Conservation (phyloP, 306 rosid species). For the Luffa aegyptiaca region DNA sequence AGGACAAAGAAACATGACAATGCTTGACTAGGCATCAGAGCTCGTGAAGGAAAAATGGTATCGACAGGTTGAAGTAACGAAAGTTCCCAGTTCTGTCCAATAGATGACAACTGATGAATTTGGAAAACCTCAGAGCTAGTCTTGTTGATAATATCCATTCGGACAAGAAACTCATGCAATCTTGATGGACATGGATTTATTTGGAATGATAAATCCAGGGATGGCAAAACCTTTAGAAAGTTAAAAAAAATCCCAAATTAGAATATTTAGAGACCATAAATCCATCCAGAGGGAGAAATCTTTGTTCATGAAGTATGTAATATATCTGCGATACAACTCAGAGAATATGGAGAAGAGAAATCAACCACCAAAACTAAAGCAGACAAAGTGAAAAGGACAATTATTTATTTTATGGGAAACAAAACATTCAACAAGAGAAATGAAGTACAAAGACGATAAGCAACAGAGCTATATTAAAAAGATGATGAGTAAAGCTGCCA, state of each 20-base stretch:
- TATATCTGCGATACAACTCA: not conserved
- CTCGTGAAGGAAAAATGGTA: constrained; percentile 54
- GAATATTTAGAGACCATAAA: not conserved
- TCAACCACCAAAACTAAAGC: not conserved
- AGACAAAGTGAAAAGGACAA: not conserved
- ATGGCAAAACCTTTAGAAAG: constrained; percentile 59
- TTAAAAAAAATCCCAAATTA: not conserved
- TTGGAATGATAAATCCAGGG: constrained; percentile 79
- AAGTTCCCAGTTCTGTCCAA: constrained; percentile 70
- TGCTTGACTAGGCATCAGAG: constrained; percentile 71
- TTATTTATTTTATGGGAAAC: not conserved
- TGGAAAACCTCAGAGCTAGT: constrained; percentile 68
- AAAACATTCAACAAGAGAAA: not conserved
- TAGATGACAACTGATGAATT: constrained; percentile 68
- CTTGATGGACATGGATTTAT: constrained; percentile 80
- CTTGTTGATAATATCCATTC: constrained; percentile 73
- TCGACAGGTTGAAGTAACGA: constrained; percentile 74
- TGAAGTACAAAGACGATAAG: not conserved
- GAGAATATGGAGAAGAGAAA: not conserved
- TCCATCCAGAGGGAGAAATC: not conserved
- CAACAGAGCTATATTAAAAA: not conserved
- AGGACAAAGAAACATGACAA: constrained; percentile 80
- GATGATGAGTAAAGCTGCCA: not conserved
- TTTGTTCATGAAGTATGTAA: not conserved
- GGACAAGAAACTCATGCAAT: constrained; percentile 76